Evolutionary conservation across 495 filamentous ascomycete species (phyloP), one percentile per base, ranked within the genome.

Genomic region (Penicillium ucsense): DNA sequence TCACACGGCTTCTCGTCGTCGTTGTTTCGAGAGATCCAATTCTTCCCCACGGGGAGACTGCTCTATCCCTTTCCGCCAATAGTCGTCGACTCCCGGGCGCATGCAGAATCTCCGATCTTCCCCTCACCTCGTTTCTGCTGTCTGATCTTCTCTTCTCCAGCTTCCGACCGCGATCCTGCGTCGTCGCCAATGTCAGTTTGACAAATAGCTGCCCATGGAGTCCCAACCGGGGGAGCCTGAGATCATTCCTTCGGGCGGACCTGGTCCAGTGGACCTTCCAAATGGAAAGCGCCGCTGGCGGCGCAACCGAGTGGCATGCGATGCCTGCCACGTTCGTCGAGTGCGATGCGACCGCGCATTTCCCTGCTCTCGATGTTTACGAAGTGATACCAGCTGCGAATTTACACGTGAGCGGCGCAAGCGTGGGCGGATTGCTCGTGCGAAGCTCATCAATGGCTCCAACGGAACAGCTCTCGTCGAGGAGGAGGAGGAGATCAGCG

Each of bases 261-360:
- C 53, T 43, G 57, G 52, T 39, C 47, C 62, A 31, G 48, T 59
- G 29, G 62, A 70, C 6, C 54, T 67, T 20, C 41, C 56, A 6
- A 61, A 61, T 47, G 65, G 66, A 38, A 74, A 71, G 46, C 65
- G 65, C 48, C 64, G 68, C 45, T 72, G 68, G 70, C 66, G 67
- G 31, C 67, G 70, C 9, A 74, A 74, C 46, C 65, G 64, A 35
- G 66, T 74, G 9, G 70, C 70, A 29, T 74, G 70, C 50, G 68
- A 74, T 48, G 66, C 68, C 6, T 74, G 70, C 46, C 70, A 74
- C 39, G 53, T 62, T 4, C 70, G 70, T 12, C 68, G 70, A 8
- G 70, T 74, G n/a, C 63, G 68, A 53, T 74, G 70, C 60, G 70
- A 74, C 51, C 68, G 70, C 11, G 68, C 67, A 3, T 74, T 74